Evolutionary conservation across 345 rosid genomes (phyloP), one percentile per base, ranked within the genome.

Genomic region (Microcos paniculata): DNA sequence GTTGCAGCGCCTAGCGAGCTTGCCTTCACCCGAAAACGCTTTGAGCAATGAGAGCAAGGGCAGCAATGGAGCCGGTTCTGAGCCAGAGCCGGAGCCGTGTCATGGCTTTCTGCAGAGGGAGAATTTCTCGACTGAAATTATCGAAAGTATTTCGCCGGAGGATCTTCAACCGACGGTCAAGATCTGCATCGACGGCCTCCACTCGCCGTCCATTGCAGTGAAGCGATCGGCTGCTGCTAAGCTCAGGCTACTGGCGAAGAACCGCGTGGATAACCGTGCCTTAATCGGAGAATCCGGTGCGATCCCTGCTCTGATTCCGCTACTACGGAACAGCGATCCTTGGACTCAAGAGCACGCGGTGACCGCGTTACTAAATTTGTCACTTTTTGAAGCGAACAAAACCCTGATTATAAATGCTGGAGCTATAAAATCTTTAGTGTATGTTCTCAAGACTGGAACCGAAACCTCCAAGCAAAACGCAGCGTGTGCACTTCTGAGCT

Each of bases 401-500:
- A 23, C 79, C 14, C 55, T 82, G 4, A 88, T 93, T 65, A 87
- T 93, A 0, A 81, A 86, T 7, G 87, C 91, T 26, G 99, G 97
- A 65, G 96, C 96, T 11, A 82, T 93, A n/a, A 96, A 96, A 72
- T 88, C 97, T 0, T 69, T 96, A 1, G 96, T 96, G 15, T 93
- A 91, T 78, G 99, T 90, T 10, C 91, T 96, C 23, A 91, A 92
- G 73, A 88, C 98, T 0, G 99, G 99, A 21, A 96, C 98, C 3
- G 98, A 92, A 79, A 87, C 91, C n/a, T 89, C 98, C 2, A 96
- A 96, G 90, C 98, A 96, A 65, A 96, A 96, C 84, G 92, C 98
- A 0, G 99, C 99, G 0, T 96, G 98, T 31, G 98, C 96, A 38
- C 81, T 96, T 74, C 82, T 96, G 19, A 96, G 98, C 70, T 78